These are phyloP conservation scores for Blastocystis sp. DNA, from an alignment of 352 stramenopile species.

Conservation along the genomic window DNA sequence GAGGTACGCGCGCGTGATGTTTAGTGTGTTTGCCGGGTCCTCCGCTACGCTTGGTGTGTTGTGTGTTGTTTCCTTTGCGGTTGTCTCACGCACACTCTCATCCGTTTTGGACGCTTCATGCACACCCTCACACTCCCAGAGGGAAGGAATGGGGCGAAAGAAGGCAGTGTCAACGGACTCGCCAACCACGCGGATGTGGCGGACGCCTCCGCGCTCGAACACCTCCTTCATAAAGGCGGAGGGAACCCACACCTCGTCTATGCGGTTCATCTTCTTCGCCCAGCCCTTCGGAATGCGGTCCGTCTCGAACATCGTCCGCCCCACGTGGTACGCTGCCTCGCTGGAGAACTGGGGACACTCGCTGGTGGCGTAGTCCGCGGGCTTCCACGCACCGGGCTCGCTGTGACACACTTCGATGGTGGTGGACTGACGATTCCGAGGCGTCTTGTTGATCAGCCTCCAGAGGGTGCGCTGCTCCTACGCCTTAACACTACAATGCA, in stretches of 20 bases:
- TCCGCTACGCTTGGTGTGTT: not conserved
- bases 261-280: slow-evolving; percentile 81
- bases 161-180: slow-evolving; percentile 85
- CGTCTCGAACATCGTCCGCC: slow-evolving; percentile 90
- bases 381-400: slow-evolving; percentile 84
- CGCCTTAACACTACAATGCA: not conserved
- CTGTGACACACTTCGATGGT: slow-evolving; percentile 84
- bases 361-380: slow-evolving; percentile 70
- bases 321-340: slow-evolving; percentile 77
- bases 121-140: not conserved
- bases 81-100: not conserved
- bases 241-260: slow-evolving; percentile 80
- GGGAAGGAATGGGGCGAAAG: slow-evolving; percentile 73
- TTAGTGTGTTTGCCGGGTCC: not conserved
- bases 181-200: slow-evolving; percentile 78
- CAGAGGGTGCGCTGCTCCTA: slow-evolving; percentile 73
- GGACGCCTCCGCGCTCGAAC: slow-evolving; percentile 36
- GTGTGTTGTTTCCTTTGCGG: no score
- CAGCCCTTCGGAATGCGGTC: slow-evolving; percentile 85
- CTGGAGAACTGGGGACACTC: slow-evolving; percentile 75
- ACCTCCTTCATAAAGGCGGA: slow-evolving; percentile 73
- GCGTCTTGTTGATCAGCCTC: slow-evolving; percentile 76
- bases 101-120: slow-evolving; percentile 70
- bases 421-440: not conserved
- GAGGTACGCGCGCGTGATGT: slow-evolving; percentile 23